These are phyloP conservation scores for Apophysomyces ossiformis DNA, from an alignment of 371 early-diverging fungal genomes.

Conservation along the genomic window DNA sequence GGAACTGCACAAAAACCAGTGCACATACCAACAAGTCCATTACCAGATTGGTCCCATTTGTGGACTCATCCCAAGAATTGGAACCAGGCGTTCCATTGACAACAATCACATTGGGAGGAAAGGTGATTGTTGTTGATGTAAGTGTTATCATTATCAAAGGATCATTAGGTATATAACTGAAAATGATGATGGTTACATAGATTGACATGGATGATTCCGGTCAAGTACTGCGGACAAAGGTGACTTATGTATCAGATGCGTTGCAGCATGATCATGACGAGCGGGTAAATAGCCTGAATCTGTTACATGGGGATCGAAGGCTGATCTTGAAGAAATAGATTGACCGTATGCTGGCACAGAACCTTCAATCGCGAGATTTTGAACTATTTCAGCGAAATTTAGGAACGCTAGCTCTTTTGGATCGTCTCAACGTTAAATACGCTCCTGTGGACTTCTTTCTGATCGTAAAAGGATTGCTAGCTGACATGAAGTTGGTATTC, in stretches of 20 bases:
- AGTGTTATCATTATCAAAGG: constrained; percentile 6
- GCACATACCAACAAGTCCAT: neutral
- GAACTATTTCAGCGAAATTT: constrained; percentile 55
- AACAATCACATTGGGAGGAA: constrained; percentile 62
- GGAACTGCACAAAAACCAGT: neutral
- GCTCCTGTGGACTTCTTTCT: constrained; percentile 58
- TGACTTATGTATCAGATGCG: constrained; percentile 60
- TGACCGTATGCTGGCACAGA: constrained; percentile 53
- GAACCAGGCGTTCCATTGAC: constrained; percentile 48
- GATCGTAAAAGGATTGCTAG: constrained; percentile 59
- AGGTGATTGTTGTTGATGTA: constrained; percentile 66
- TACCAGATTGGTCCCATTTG: constrained; percentile 54
- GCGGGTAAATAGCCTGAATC: constrained; percentile 28
- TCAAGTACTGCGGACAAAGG: constrained; percentile 47
- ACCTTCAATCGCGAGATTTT: constrained; percentile 49
- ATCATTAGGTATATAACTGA: neutral
- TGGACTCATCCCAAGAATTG: constrained; percentile 51
- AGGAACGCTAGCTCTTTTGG: constrained; percentile 54
- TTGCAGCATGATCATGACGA: constrained; percentile 57
- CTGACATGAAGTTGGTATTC: constrained; percentile 96
- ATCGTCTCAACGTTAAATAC: constrained; percentile 57
- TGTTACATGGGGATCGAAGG: neutral
- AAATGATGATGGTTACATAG: constrained; percentile 27
- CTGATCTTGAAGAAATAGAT: constrained; percentile 26
- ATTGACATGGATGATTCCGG: constrained; percentile 63